Evolutionary conservation across 768 basidiomycete species (phyloP), one percentile per base, ranked within the genome.

Genomic region (Pleurotus ostreatus): DNA sequence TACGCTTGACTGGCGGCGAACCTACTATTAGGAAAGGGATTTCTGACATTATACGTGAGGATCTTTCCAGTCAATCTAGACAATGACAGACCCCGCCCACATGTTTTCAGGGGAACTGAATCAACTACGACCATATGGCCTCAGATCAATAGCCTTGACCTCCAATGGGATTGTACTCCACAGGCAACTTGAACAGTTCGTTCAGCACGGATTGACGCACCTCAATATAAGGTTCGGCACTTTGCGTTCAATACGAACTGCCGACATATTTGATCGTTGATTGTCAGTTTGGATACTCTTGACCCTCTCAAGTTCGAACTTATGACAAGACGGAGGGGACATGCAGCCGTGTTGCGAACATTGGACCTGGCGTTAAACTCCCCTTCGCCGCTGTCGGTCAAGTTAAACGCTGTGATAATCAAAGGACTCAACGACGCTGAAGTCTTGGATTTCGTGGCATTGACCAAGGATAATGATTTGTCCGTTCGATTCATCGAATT

Each of bases 401-500:
- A 95, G 69, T 65, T 95, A 49, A 95, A 95, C 66, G 86, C 89
- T 1, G 92, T 95, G 18, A 80, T 94, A 34, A 77, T 95, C 58
- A 85, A 84, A 61, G 88, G 83, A 16, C 71, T 96, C 26, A 95
- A 95, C 62, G 89, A 93, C 63, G 68, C 73, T n/a, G 92, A 95
- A 68, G 74, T 92, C 11, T 66, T 84, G 2, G 86, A 88, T 56
- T 94, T 95, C 65, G 83, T 92, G 40, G 82, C 86, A 62, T 73
- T 94, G 70, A 90, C 89, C 4, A 82, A 79, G 61, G 71, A 87
- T 45, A 75, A 75, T 45, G 68, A 72, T 2, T 69, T 93, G 22
- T 89, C 83, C 39, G 83, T 94, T 40, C 82, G 94, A 38, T 93
- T 95, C 68, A 95, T 94, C 57, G 92, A 94, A 69, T 95, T 90